Conservation (phyloP, 805 yeast genomes). For the Deakozyma indianensis region DNA sequence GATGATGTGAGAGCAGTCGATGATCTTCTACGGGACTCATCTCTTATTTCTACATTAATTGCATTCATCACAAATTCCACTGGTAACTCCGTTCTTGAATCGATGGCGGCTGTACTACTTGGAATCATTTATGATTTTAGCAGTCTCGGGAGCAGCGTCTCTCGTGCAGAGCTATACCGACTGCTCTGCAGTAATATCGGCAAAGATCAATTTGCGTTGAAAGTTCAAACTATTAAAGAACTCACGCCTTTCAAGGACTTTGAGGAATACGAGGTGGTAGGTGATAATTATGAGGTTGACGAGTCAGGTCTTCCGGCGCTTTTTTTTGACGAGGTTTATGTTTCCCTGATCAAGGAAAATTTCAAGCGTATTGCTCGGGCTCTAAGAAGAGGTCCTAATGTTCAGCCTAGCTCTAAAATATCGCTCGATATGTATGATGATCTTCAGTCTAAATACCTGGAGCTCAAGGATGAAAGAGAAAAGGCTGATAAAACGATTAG, state of each 20-base stretch:
- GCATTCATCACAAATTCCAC: slow-evolving; percentile 42
- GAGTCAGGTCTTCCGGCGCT: slow-evolving; percentile 81
- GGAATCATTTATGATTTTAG: slow-evolving; percentile 76
- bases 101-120: slow-evolving; percentile 54
- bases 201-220: slow-evolving; percentile 59
- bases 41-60: slow-evolving; percentile 53
- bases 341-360: slow-evolving; percentile 54
- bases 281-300: slow-evolving; percentile 2
- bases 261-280: slow-evolving; percentile 24
- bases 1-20: slow-evolving; percentile 65
- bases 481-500: slow-evolving; percentile 8
- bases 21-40: slow-evolving; percentile 54
- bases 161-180: slow-evolving; percentile 44
- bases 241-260: slow-evolving; percentile 39
- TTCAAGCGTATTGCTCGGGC: slow-evolving; percentile 54
- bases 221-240: slow-evolving; percentile 60
- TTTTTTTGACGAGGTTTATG: slow-evolving; percentile 52
- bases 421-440: slow-evolving; percentile 43
- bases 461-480: slow-evolving; percentile 10
- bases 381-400: slow-evolving; percentile 55
- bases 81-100: slow-evolving; percentile 44
- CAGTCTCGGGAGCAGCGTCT: slow-evolving; percentile 36
- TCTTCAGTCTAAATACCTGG: slow-evolving; percentile 17
- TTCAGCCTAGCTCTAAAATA: slow-evolving; percentile 54
- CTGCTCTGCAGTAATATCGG: slow-evolving; percentile 64